Evolutionary conservation across 257 asterid genomes (phyloP).

Genomic region (Ocimum tenuiflorum): DNA sequence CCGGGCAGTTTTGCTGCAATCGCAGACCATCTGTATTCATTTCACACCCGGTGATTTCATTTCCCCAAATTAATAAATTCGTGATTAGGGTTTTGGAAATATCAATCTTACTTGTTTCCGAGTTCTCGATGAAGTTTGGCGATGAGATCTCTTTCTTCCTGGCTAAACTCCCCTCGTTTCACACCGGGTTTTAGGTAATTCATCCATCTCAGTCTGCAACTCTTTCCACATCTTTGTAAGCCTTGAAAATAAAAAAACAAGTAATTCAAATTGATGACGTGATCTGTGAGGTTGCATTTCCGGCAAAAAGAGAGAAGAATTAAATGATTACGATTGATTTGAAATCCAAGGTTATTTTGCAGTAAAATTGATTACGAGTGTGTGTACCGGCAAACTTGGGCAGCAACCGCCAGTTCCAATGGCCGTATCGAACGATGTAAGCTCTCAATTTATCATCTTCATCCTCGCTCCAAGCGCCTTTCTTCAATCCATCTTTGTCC

Average conservation of each 20-base stretch:
- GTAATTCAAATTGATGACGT: no score
- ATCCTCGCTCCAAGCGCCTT: constrained; percentile 49
- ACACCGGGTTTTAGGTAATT: constrained; percentile 27
- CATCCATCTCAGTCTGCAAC: constrained; percentile 35
- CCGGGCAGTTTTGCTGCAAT: constrained; percentile 20
- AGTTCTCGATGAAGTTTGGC: constrained; percentile 17
- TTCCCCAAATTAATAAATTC: background rate
- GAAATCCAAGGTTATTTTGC: no score
- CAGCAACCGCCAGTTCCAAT: constrained; percentile 45
- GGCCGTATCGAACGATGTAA: constrained; percentile 32
- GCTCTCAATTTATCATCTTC: constrained; percentile 39
- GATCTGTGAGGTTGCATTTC: no score
- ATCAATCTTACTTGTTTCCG: constrained; percentile 25
- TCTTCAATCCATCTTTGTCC: constrained; percentile 35
- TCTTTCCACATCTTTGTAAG: constrained; percentile 28
- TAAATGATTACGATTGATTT: no score
- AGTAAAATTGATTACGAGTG: no score
- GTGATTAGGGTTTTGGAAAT: no score
- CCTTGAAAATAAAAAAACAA: background rate
- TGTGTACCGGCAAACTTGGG: constrained; percentile 42
- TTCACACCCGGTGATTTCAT: no score
- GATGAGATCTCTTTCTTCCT: constrained; percentile 26
- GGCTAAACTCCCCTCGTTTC: constrained; percentile 23
- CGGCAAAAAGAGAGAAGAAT: no score
- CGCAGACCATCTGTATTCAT: constrained; percentile 20